A percentile compares a stretch with the other conserved stretches of the same genome.
These are phyloP conservation scores for Populus hybrid DNA, from an alignment of 441 rosid genomes.

Conservation along the genomic window DNA sequence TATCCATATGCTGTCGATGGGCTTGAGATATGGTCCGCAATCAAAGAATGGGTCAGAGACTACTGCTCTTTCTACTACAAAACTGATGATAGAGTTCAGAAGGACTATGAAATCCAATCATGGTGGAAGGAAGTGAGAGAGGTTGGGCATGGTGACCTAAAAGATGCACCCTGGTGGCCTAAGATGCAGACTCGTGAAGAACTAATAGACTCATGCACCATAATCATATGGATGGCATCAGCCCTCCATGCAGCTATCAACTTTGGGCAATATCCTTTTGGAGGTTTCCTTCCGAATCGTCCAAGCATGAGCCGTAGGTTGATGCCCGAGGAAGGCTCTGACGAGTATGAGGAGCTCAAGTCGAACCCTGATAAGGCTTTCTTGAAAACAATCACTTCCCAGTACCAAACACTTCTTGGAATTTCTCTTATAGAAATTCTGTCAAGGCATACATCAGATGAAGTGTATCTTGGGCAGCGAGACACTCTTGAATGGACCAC, in stretches of 20 bases:
- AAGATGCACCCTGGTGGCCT: slow-evolving; percentile 38
- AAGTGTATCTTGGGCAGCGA: slow-evolving; percentile 24
- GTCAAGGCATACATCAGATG: slow-evolving; percentile 29
- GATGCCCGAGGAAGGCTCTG: slow-evolving; percentile 21
- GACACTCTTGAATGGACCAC: slow-evolving; percentile 24
- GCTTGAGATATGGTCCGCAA: too few species aligned
- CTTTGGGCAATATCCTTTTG: slow-evolving; percentile 45
- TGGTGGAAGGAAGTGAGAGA: slow-evolving; percentile 75
- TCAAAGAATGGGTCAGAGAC: slow-evolving; percentile 39
- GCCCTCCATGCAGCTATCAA: slow-evolving; percentile 48
- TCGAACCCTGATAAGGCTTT: slow-evolving; percentile 28
- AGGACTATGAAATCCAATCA: slow-evolving; percentile 53
- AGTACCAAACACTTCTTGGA: slow-evolving; percentile 26
- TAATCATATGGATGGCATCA: slow-evolving; percentile 41
- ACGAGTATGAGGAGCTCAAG: slow-evolving; percentile 28
- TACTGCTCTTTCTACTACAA: slow-evolving; percentile 50
- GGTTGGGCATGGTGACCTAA: slow-evolving; percentile 58
- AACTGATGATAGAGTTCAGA: slow-evolving; percentile 38
- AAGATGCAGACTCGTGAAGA: slow-evolving; percentile 33
- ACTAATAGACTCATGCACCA: slow-evolving; percentile 34
- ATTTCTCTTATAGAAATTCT: slow-evolving; percentile 32
- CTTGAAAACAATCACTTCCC: slow-evolving; percentile 33
- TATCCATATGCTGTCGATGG: slow-evolving; percentile 63
- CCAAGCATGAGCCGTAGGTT: slow-evolving; percentile 30
- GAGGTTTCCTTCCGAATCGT: slow-evolving; percentile 39